Evolutionary conservation across 495 filamentous ascomycete species (phyloP), one percentile per base, ranked within the genome.

Genomic region (Penicillium malachiteum): DNA sequence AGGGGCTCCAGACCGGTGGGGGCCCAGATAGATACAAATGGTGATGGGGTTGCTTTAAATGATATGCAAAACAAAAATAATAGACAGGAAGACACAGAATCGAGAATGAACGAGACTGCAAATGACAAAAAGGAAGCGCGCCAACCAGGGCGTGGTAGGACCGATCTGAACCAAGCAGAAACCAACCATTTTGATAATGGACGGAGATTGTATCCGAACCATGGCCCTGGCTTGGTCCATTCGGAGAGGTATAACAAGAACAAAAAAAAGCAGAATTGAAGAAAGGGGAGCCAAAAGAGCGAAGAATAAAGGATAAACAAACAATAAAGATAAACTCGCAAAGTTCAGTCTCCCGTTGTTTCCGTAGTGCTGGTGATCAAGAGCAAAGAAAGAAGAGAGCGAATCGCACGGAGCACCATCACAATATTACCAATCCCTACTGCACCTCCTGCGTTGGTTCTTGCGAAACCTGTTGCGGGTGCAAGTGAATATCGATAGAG

Each of bases 1-100:
- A 53, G 18, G 42, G 41, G 41, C 46, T 45, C 57, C 51, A 34
- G 43, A 40, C 48, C 45, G 38, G 31, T 8, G 30, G 18, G 37
- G 33, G 42, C 35, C 41, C 42, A 26, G 34, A 49, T 58, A 58
- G 35, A 56, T 58, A 62, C 59, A 58, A 50, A 55, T 33, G 26
- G 12, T 37, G 34, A 37, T 9, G 34, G 35, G 48, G 12, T 13
- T 50, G 12, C 40, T 33, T 35, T 21, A 39, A n/a, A 44, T 45
- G 33, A 44, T 50, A 56, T 56, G 54, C 47, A 56, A 55, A 14
- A 26, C 33, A 32, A 14, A 18, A 17, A 16, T 8, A 54, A 33
- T 17, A 44, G 48, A 40, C 37, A 10, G 32, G 26, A 45, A 40
- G 26, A 38, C 3, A 48, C 43, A 31, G 44, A 45, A 33, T 13